Conservation (phyloP, 1,284 basidiomycete genomes). For the Ustilago trichophora region DNA sequence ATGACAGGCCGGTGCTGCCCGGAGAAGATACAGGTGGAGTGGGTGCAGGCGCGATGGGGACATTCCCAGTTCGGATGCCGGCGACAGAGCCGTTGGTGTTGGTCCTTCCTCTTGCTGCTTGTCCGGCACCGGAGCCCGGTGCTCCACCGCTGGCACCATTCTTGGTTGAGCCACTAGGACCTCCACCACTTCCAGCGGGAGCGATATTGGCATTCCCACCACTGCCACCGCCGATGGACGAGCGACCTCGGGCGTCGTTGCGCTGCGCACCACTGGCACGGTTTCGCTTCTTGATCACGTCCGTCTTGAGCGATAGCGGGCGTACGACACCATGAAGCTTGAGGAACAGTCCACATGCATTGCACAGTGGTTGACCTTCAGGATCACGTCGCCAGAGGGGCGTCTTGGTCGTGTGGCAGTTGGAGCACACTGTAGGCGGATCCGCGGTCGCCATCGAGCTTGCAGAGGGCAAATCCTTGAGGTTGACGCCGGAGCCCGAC, state of each 20-base stretch:
- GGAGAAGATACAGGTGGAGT: slow-evolving; percentile 43
- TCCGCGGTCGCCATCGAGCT: slow-evolving; percentile 53
- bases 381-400: slow-evolving; percentile 94
- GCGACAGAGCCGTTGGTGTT: slow-evolving; percentile 34
- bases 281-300: slow-evolving; percentile 92
- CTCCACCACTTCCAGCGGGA: slow-evolving; percentile 14
- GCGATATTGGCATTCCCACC: slow-evolving; percentile 23
- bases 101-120: slow-evolving; percentile 1
- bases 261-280: slow-evolving; percentile 48
- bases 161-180: neutral
- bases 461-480: slow-evolving; percentile 41
- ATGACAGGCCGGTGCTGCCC: slow-evolving; percentile 22
- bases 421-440: slow-evolving; percentile 81
- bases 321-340: slow-evolving; percentile 95
- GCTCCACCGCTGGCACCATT: slow-evolving; percentile 11
- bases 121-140: neutral
- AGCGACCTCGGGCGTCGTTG: slow-evolving; percentile 21
- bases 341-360: slow-evolving; percentile 70
- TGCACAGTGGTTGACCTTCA: slow-evolving; percentile 87
- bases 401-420: slow-evolving; percentile 94
- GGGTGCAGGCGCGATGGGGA: slow-evolving; percentile 45
- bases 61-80: slow-evolving; percentile 43
- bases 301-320: slow-evolving; percentile 91
- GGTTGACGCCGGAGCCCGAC: slow-evolving; percentile 22
- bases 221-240: slow-evolving; percentile 8